A percentile compares a stretch with the other conserved stretches of the same genome.
phyloP scores from a whole-genome alignment of 441 rosid genomes.

The Melastoma candidum region DNA sequence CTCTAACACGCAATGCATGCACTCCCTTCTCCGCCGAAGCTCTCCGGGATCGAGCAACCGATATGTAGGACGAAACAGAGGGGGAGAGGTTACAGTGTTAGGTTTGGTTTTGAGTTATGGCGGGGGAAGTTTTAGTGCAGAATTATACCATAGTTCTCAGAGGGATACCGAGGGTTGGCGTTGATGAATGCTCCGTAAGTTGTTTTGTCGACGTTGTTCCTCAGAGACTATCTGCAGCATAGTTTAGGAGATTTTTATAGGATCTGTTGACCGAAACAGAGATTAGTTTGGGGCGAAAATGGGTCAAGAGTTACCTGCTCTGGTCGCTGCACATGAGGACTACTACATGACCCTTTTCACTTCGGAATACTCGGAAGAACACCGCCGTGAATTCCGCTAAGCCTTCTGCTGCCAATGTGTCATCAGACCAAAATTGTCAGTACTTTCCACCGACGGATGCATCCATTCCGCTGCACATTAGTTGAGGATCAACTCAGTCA shows the following conservation, averaged over 20 bases:
- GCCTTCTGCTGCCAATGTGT: slow-evolving; percentile 38
- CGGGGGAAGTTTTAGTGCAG: neutral
- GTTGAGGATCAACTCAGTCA: slow-evolving; percentile 26
- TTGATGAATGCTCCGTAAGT: slow-evolving; percentile 48
- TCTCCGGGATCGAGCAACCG: slow-evolving; percentile 31
- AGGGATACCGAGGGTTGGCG: slow-evolving; percentile 46
- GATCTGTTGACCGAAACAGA: neutral
- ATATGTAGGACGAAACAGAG: slow-evolving; percentile 18
- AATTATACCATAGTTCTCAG: slow-evolving; percentile 50
- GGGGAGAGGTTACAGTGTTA: neutral
- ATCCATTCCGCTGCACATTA: slow-evolving; percentile 24
- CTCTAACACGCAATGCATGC: slow-evolving; percentile 13
- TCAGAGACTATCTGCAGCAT: slow-evolving; percentile 43
- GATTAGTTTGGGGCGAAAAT: neutral
- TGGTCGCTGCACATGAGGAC: slow-evolving; percentile 56
- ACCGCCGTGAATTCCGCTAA: slow-evolving; percentile 55
- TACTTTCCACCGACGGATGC: slow-evolving; percentile 25
- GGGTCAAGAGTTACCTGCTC: slow-evolving; percentile 19
- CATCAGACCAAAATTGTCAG: slow-evolving; percentile 62
- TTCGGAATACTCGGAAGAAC: slow-evolving; percentile 44
- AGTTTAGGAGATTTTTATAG: neutral
- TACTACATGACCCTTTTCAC: slow-evolving; percentile 25
- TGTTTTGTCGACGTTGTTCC: slow-evolving; percentile 27
- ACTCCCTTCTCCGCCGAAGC: slow-evolving; percentile 27
- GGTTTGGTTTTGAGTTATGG: neutral